phyloP scores from a whole-genome alignment of 2,329 filamentous ascomycete genomes.

The Atkinsonella hypoxylon region DNA sequence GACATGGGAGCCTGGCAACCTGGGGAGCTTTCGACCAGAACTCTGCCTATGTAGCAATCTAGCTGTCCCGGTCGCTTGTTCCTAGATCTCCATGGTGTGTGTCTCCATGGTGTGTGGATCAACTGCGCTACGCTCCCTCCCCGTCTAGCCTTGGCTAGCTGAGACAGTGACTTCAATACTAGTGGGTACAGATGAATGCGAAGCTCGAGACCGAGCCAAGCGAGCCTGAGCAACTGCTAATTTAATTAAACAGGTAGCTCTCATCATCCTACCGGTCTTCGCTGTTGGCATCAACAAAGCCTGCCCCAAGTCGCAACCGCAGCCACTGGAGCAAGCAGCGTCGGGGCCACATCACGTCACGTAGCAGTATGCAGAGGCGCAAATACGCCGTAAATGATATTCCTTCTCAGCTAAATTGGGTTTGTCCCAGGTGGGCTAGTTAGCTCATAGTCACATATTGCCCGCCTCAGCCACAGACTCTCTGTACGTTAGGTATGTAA shows the following conservation, averaged over 20 bases:
- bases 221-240: conserved; percentile 8
- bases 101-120: neutral
- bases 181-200: conserved; percentile 5
- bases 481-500: neutral
- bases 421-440: neutral
- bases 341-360: neutral
- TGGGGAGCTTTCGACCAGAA: neutral
- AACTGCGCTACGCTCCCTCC: neutral
- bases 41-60: too few species aligned
- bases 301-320: neutral
- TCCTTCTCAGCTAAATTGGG: conserved; percentile 1
- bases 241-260: conserved; percentile 6
- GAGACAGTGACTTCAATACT: conserved; percentile 18
- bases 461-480: neutral
- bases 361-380: neutral
- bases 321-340: neutral
- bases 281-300: neutral
- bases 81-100: neutral
- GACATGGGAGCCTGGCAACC: too few species aligned
- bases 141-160: conserved; percentile 6
- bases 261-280: neutral
- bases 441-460: neutral
- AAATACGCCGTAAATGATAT: neutral
- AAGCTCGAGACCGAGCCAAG: conserved; percentile 7
- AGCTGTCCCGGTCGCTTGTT: too few species aligned